Evolutionary conservation across 23 red algal species (phyloP), one percentile per base, ranked within the genome.

Genomic region (Cyanidiococcus yangmingshanensis): DNA sequence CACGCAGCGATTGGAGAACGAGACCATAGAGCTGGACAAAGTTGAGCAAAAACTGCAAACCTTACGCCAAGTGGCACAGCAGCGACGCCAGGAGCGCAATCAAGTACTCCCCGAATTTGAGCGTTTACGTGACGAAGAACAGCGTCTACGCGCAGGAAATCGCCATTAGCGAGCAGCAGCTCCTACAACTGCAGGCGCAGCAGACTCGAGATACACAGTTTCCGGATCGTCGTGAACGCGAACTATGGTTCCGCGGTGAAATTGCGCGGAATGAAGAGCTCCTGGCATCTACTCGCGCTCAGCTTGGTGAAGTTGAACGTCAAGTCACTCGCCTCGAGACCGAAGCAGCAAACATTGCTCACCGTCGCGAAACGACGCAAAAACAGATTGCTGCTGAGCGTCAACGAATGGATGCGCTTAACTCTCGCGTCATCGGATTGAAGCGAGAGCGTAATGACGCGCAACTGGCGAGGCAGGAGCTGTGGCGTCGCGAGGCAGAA

Each of bases 401-500:
- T 29, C 45, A 81, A 31, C 58, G 67, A 54, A 36, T 81, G 78
- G 34, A 1, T 1, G 3, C 36, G 36, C n/a, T 58, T 18, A 26
- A 81, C 26, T 15, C 1, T 38, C 40, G 68, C 41, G 3, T 57
- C 0, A 1, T 1, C 3, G 37, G 31, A 3, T 81, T 40, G 0
- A 39, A 58, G 40, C 58, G 68, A 34, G 45, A 57, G 68, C 78
- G 78, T n/a, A 81, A 81, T 25, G 40, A 54, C 0, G 38, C 68
- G 39, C 78, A 81, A 2, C 37, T 37, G 0, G 34, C 59, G 45
- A 75, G 85, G 26, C 83, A 96, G 54, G 92, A 96, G 50, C 39
- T 83, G 31, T 90, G 92, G 92, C 79, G 92, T 40, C 68, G 80
- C 31, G 87, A 90, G 34, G 79, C 76, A 1, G 85, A 90, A 57